These are phyloP conservation scores for Fraxinus pennsylvanica DNA, from an alignment of 257 asterid species.

Conservation along the genomic window DNA sequence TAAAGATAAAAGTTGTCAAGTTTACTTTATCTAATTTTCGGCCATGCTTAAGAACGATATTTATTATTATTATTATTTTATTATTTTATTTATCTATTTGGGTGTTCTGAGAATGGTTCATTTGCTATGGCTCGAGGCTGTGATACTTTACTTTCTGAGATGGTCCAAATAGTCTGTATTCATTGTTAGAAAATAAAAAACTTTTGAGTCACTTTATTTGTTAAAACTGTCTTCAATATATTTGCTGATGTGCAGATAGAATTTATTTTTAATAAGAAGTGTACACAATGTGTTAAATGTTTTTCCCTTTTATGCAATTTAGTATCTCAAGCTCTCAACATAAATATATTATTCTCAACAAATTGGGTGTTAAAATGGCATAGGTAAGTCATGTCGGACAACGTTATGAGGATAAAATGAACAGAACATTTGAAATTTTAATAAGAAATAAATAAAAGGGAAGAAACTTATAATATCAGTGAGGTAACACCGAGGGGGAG, in stretches of 20 bases:
- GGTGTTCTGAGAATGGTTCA: neutral
- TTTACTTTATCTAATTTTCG: slow-evolving; percentile 54
- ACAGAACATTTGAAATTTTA: neutral
- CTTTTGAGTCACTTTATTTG: neutral
- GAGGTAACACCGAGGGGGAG: neutral
- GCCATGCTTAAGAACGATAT: neutral
- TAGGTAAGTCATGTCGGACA: neutral
- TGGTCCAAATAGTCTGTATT: neutral
- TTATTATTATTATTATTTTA: neutral
- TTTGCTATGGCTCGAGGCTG: neutral
- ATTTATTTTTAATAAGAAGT: neutral
- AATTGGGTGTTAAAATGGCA: neutral
- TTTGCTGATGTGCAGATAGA: neutral
- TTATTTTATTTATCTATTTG: neutral
- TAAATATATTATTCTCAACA: neutral
- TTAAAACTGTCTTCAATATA: neutral
- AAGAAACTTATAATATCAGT: neutral
- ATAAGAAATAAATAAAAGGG: neutral
- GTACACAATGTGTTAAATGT: too few relatives aligned
- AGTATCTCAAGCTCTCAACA: neutral
- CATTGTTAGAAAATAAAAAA: neutral
- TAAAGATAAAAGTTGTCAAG: slow-evolving; percentile 64
- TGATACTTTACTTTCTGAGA: neutral
- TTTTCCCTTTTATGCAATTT: too few relatives aligned
- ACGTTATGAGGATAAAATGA: too few relatives aligned